These are phyloP conservation scores for Wallacemonas collosoma DNA, from an alignment of 208 protist genomes.

Conservation along the genomic window DNA sequence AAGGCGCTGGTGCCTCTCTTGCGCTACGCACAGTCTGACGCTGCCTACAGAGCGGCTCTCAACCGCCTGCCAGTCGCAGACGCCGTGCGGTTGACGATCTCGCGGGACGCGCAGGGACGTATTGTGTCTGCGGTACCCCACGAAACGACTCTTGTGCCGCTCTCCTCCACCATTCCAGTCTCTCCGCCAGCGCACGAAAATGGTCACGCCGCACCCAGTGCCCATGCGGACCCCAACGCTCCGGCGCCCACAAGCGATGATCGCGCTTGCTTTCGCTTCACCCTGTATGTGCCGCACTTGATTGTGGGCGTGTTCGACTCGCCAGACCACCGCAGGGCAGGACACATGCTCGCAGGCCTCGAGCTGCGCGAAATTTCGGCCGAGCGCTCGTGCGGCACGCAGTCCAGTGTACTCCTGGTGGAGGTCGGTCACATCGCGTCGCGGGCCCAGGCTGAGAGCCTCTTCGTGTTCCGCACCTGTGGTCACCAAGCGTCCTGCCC, in stretches of 20 bases:
- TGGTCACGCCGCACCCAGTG: neutral
- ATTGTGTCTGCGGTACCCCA: constrained; percentile 16
- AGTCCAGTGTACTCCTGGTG: neutral
- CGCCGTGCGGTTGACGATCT: neutral
- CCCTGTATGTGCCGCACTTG: constrained; percentile 7
- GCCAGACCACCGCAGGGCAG: neutral
- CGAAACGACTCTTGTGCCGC: neutral
- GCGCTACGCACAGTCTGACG: neutral
- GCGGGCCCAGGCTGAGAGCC: neutral
- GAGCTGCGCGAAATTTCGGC: constrained; percentile 12
- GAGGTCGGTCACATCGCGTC: neutral
- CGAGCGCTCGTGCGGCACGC: neutral
- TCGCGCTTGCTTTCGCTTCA: constrained; percentile 10
- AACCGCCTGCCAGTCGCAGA: neutral
- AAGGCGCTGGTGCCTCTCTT: constrained; percentile 30
- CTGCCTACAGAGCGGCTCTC: neutral
- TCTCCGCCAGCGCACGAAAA: neutral
- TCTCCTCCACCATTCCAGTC: constrained; percentile 2
- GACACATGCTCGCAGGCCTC: neutral
- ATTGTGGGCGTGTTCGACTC: neutral
- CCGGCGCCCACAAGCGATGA: too few species aligned
- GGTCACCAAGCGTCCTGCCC: too few species aligned
- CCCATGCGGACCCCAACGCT: too few species aligned
- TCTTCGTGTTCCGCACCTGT: constrained; percentile 1
- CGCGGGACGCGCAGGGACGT: constrained; percentile 12